Conservation (phyloP, 2,329 filamentous ascomycete genomes). For the Epichloe coenophiala region DNA sequence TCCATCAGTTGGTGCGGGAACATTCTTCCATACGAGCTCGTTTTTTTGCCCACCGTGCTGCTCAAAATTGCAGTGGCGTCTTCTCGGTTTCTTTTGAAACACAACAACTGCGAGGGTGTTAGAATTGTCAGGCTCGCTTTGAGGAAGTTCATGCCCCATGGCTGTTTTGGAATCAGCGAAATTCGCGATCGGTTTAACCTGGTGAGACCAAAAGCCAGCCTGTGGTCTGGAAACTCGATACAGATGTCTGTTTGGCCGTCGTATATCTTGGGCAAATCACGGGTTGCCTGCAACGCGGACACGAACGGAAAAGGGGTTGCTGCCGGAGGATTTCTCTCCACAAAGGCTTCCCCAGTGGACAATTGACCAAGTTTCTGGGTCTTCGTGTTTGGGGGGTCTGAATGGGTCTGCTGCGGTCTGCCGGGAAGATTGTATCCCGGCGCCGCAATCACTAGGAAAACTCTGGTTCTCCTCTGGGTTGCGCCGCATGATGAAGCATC, state of each 20-base stretch:
- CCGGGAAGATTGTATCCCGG: slow-evolving; percentile 45
- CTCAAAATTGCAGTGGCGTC: not conserved
- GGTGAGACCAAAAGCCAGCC: slow-evolving; percentile 30
- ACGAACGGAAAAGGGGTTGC: slow-evolving; percentile 48
- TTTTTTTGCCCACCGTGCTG: slow-evolving; percentile 13
- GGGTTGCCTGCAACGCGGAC: slow-evolving; percentile 37
- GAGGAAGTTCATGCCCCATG: slow-evolving; percentile 38
- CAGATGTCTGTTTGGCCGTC: slow-evolving; percentile 51
- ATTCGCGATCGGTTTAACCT: slow-evolving; percentile 31
- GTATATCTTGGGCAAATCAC: slow-evolving; percentile 48
- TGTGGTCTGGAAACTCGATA: slow-evolving; percentile 54
- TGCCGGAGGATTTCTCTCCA: slow-evolving; percentile 25
- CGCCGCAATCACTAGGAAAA: slow-evolving; percentile 61
- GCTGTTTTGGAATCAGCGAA: slow-evolving; percentile 43
- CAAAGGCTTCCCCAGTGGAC: slow-evolving; percentile 47
- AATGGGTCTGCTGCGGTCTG: slow-evolving; percentile 48
- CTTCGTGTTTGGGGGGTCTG: slow-evolving; percentile 30
- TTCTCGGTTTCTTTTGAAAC: slow-evolving; percentile 4
- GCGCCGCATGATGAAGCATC: slow-evolving; percentile 59
- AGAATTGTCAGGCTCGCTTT: slow-evolving; percentile 30
- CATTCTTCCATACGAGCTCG: slow-evolving; percentile 39
- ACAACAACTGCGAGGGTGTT: slow-evolving; percentile 13
- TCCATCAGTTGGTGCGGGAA: slow-evolving; percentile 38
- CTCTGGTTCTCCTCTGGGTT: slow-evolving; percentile 48
- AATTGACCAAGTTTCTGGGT: slow-evolving; percentile 37